These are phyloP conservation scores for Saccharum officinarum DNA, from an alignment of 176 grass and related monocot species.

Conservation along the genomic window DNA sequence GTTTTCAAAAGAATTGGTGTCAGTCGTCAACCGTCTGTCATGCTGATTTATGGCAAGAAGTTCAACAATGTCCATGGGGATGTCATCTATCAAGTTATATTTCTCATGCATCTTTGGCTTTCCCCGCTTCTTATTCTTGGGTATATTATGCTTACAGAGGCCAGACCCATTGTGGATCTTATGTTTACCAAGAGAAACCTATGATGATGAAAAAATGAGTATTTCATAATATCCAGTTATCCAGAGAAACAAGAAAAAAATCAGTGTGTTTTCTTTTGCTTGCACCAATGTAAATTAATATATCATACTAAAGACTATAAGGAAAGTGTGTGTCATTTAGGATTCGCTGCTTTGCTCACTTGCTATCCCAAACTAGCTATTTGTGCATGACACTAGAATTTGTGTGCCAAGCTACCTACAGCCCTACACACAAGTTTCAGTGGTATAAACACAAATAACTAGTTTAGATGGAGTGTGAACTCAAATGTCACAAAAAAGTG, in stretches of 20 bases:
- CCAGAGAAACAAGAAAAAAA: conserved; percentile 3
- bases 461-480: not conserved
- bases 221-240: not conserved
- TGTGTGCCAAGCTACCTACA: not conserved
- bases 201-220: conserved; percentile 25
- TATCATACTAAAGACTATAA: not conserved
- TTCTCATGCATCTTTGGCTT: conserved; percentile 34
- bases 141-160: conserved; percentile 19
- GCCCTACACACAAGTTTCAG: not conserved
- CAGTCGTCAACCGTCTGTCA: conserved; percentile 49
- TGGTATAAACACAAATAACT: not conserved
- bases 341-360: not conserved
- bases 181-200: conserved; percentile 34
- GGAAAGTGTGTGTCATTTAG: not conserved
- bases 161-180: conserved; percentile 25
- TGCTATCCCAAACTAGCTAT: not conserved
- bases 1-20: conserved; percentile 20
- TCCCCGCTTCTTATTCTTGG: conserved; percentile 28
- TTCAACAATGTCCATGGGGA: conserved; percentile 93
- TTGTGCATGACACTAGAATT: not conserved
- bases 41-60: conserved; percentile 66
- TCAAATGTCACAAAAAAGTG: not conserved
- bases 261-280: not conserved
- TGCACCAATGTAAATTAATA: not conserved
- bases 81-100: conserved; percentile 51